These are phyloP conservation scores for Nasturtium officinale DNA, from an alignment of 345 rosid species.

Conservation along the genomic window DNA sequence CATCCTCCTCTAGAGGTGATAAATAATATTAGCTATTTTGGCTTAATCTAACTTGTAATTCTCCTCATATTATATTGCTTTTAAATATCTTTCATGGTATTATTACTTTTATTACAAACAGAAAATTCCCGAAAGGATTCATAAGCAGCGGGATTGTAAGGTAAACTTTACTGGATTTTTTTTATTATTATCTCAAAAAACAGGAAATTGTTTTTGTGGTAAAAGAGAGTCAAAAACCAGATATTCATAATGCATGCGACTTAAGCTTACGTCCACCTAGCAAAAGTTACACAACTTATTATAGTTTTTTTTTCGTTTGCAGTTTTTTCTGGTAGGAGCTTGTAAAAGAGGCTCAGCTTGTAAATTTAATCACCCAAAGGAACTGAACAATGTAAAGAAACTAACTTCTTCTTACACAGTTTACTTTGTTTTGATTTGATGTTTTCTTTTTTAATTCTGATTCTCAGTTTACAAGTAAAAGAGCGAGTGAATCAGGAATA, in stretches of 20 bases:
- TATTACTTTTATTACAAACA: background rate
- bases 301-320: background rate
- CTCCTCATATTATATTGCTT: background rate
- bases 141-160: background rate
- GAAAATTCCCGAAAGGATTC: background rate
- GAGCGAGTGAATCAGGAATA: background rate
- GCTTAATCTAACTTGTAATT: background rate
- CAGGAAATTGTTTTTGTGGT: too few relatives aligned
- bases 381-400: too few relatives aligned
- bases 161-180: background rate
- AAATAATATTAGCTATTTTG: background rate
- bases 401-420: too few relatives aligned
- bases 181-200: background rate
- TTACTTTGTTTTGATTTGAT: too few relatives aligned
- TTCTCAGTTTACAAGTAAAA: background rate
- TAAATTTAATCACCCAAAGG: background rate
- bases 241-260: background rate
- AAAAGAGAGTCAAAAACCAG: background rate
- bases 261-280: background rate
- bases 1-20: conserved; percentile 47
- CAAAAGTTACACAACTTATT: background rate
- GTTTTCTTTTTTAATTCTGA: background rate
- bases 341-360: background rate
- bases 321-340: background rate
- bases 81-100: background rate